phyloP scores from a whole-genome alignment of 768 basidiomycete genomes.

The Boletus rubescentipes region DNA sequence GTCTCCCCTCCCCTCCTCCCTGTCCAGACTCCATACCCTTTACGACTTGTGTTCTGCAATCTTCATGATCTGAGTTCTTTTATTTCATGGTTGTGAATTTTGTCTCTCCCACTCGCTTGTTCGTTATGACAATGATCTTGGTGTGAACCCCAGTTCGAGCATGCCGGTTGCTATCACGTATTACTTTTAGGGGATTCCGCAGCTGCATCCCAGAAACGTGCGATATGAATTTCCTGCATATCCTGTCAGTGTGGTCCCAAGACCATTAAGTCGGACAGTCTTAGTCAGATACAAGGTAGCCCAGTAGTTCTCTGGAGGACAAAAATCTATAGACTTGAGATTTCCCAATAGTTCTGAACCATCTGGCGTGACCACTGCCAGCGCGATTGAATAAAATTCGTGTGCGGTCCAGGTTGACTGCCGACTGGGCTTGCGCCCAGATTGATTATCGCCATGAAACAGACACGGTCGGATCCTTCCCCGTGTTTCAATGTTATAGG shows the following conservation, averaged over 20 bases:
- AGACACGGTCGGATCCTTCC: neutral
- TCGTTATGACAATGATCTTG: neutral
- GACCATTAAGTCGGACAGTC: neutral
- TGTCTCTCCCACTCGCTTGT: slow-evolving; percentile 1
- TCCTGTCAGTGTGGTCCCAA: neutral
- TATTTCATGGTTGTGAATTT: slow-evolving; percentile 19
- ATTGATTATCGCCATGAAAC: neutral
- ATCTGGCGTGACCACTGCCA: neutral
- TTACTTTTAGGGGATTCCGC: no score
- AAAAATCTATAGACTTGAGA: no score
- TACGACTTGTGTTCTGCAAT: slow-evolving; percentile 38
- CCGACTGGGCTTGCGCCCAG: neutral
- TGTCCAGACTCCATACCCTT: slow-evolving; percentile 36
- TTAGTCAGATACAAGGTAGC: neutral
- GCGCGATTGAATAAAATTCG: neutral
- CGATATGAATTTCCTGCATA: no score
- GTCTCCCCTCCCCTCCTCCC: slow-evolving; percentile 16
- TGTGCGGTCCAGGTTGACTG: no score
- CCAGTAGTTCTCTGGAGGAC: neutral
- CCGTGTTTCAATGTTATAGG: neutral
- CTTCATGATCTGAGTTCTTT: slow-evolving; percentile 37
- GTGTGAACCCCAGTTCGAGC: neutral
- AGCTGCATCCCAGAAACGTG: no score
- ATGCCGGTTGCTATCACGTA: slow-evolving; percentile 17
- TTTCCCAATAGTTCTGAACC: neutral